Evolutionary conservation across 225 moss, liverwort and hornwort species (phyloP), one percentile per base, ranked within the genome.

Genomic region (Asterella californica): DNA sequence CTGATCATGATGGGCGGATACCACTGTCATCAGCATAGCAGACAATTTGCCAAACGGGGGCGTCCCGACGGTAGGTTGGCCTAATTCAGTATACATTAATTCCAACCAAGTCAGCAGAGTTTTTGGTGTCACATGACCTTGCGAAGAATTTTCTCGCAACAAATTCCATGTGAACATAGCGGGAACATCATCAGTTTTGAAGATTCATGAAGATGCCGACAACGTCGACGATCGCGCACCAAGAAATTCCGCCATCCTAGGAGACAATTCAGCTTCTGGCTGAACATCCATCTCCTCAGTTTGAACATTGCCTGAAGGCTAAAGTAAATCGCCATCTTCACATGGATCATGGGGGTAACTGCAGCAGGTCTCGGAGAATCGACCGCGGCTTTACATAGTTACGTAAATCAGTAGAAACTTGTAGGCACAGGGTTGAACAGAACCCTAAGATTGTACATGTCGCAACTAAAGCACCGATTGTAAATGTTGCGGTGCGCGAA

Each of bases 401-500:
- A 45, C 9, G 49, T 72, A 48, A n/a, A 72, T 52, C 12, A 17
- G 32, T 53, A 74, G 50, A 19, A 74, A 32, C 47, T 74, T 74
- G 73, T 53, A 74, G 53, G 25, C 29, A 74, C 52, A 33, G 50
- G 72, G 72, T 72, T 9, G 67, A 72, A 48, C 6, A n/a, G 49
- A 19, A 33, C 29, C 74, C 52, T 27, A 42, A n/a, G 0, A n/a
- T 47, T 71, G 71, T 71, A 71, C 46, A 71, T 71, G 47, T 71
- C n/a, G 46, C 42, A 25, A n/a, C 14, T 3, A 25, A 27, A n/a
- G 71, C 71, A 71, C 30, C 32, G 52, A 30, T 12, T 74, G 74
- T 74, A 74, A 11, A 74, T 54, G 18, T 47, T 25, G 53, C 32
- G 74, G 74, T 74, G 74, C 74, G 32, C 25, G n/a, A n/a, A 19